Conservation (phyloP, 768 basidiomycete genomes). For the Heimioporus sp. region DNA sequence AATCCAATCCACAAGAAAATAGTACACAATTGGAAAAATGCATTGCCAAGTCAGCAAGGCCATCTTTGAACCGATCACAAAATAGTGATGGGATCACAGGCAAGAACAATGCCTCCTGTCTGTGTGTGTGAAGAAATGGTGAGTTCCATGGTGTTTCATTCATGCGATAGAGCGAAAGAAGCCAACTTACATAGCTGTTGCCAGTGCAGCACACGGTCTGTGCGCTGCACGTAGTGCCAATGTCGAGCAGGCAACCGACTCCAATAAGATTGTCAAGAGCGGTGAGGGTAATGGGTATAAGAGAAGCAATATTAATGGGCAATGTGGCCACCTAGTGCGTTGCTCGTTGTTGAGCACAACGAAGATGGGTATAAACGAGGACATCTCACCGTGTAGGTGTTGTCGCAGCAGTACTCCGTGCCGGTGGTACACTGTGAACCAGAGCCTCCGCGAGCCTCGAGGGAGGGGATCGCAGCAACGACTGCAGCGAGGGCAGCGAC, state of each 20-base stretch:
- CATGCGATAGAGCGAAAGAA: too few relatives aligned
- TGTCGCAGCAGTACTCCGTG: slow-evolving; percentile 8
- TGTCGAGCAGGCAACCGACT: background rate
- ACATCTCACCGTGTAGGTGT: background rate
- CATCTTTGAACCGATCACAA: background rate
- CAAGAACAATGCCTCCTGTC: slow-evolving; percentile 11
- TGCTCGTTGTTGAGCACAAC: background rate
- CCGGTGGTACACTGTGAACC: slow-evolving; percentile 14
- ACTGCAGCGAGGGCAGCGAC: slow-evolving; percentile 9
- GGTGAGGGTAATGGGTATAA: too few relatives aligned
- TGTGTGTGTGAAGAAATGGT: background rate
- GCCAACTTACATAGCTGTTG: slow-evolving; percentile 8
- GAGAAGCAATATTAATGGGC: background rate
- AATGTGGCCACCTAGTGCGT: background rate
- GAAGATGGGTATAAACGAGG: too few relatives aligned
- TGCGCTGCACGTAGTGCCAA: slow-evolving; percentile 2
- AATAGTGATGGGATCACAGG: slow-evolving; percentile 7
- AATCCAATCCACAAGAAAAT: too few relatives aligned
- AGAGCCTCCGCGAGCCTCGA: background rate
- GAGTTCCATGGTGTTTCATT: background rate
- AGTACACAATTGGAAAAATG: too few relatives aligned
- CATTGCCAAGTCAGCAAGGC: background rate
- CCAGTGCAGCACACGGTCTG: slow-evolving; percentile 18
- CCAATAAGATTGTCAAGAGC: background rate
- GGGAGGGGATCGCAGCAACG: slow-evolving; percentile 5